phyloP scores from a whole-genome alignment of 2,329 filamentous ascomycete species.

The Botryotinia convoluta region DNA sequence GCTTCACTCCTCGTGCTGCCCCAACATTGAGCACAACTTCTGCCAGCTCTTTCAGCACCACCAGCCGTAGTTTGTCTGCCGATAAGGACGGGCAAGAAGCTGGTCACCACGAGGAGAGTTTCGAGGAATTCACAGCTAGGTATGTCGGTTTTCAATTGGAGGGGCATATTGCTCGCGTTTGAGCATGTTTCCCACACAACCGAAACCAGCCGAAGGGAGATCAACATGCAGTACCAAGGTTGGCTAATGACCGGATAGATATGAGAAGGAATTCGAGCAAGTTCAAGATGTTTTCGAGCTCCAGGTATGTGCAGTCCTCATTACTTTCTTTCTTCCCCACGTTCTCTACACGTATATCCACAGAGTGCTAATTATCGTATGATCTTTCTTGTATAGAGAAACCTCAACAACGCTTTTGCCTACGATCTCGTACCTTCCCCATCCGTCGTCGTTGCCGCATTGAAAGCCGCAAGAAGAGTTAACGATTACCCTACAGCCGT shows the following conservation, averaged over 20 bases:
- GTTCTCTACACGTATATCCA: constrained; percentile 17
- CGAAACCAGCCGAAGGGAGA: constrained; percentile 25
- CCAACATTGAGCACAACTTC: constrained; percentile 51
- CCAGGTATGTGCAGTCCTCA: constrained; percentile 63
- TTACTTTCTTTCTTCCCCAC: not conserved
- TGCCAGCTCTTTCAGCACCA: constrained; percentile 61
- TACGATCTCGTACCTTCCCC: constrained; percentile 98
- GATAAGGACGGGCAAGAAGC: constrained; percentile 54
- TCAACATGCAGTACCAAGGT: constrained; percentile 43
- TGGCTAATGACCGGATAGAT: constrained; percentile 56
- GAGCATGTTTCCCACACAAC: constrained; percentile 29
- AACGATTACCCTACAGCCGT: constrained; percentile 99
- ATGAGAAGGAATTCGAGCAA: constrained; percentile 97
- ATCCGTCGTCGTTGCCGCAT: constrained; percentile 83
- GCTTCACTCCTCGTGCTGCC: constrained; percentile 52
- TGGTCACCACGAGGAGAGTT: constrained; percentile 85
- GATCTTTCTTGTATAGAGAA: constrained; percentile 56
- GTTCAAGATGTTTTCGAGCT: constrained; percentile 99
- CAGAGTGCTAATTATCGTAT: constrained; percentile 33
- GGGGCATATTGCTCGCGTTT: constrained; percentile 23
- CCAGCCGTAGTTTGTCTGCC: constrained; percentile 44
- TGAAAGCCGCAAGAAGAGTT: constrained; percentile 91
- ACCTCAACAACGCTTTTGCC: constrained; percentile 99
- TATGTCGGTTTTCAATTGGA: constrained; percentile 48
- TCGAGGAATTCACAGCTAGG: constrained; percentile 98